A percentile compares a stretch with the other conserved stretches of the same genome.
Conservation (phyloP, 2,329 filamentous ascomycete species). For the Colletotrichum noveboracense region DNA sequence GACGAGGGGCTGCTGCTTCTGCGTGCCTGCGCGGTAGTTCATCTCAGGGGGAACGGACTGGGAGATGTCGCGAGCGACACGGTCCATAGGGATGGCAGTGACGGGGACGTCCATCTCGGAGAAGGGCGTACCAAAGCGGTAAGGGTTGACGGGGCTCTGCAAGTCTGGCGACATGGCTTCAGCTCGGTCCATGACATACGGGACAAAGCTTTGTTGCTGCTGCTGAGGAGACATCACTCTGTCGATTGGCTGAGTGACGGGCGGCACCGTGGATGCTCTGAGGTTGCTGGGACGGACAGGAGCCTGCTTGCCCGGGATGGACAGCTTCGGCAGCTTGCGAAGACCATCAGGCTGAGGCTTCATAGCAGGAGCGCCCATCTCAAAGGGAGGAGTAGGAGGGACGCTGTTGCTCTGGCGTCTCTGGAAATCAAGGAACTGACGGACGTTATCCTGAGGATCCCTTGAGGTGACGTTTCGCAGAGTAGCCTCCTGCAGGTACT, state of each 20-base stretch:
- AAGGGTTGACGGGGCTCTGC: constrained; percentile 65
- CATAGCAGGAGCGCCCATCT: constrained; percentile 56
- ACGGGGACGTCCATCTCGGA: constrained; percentile 90
- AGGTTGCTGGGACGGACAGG: constrained; percentile 30
- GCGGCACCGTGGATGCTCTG: constrained; percentile 32
- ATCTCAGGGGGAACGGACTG: constrained; percentile 95
- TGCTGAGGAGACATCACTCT: constrained; percentile 20
- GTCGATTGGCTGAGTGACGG: constrained; percentile 29
- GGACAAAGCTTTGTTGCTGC: constrained; percentile 41
- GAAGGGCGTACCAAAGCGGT: constrained; percentile 84
- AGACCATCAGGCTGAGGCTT: constrained; percentile 59
- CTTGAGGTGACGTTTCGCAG: constrained; percentile 73
- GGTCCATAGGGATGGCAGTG: constrained; percentile 73
- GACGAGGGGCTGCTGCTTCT: constrained; percentile 37
- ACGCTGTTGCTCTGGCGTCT: constrained; percentile 63
- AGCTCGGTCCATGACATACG: constrained; percentile 57
- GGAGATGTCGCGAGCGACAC: constrained; percentile 78
- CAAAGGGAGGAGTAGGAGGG: constrained; percentile 73
- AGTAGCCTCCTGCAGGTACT: constrained; percentile 74
- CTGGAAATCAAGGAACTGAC: constrained; percentile 89
- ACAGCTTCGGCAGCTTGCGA: constrained; percentile 65
- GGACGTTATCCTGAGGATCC: constrained; percentile 91
- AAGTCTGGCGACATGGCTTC: constrained; percentile 60
- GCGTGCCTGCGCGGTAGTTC: constrained; percentile 66
- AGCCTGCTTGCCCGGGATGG: constrained; percentile 54